These are phyloP conservation scores for Mimosa bimucronata DNA, from an alignment of 306 rosid genomes.

Conservation along the genomic window DNA sequence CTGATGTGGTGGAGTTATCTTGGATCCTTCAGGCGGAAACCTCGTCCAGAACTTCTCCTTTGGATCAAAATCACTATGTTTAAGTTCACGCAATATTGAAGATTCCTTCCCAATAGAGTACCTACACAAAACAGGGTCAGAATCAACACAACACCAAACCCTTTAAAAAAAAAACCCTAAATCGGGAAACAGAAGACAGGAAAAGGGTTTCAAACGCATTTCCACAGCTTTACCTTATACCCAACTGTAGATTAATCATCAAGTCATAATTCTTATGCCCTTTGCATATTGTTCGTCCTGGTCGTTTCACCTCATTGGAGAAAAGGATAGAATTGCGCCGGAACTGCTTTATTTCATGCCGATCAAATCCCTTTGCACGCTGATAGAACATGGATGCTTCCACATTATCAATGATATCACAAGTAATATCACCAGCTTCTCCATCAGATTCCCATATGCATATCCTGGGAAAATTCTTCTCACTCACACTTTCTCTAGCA, in stretches of 20 bases:
- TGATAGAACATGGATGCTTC: conserved; percentile 72
- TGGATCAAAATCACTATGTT: conserved; percentile 75
- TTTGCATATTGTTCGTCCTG: conserved; percentile 75
- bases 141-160: conserved; percentile 15
- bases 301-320: conserved; percentile 73
- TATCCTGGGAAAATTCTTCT: conserved; percentile 70
- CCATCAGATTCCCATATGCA: conserved; percentile 98
- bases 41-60: conserved; percentile 96
- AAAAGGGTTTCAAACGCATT: neutral
- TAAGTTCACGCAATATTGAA: conserved; percentile 59
- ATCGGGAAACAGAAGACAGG: neutral
- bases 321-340: conserved; percentile 55
- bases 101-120: conserved; percentile 90
- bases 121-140: conserved; percentile 43
- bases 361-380: conserved; percentile 46
- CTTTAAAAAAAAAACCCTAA: neutral
- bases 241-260: conserved; percentile 93
- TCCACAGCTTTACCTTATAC: conserved; percentile 63
- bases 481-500: conserved; percentile 52
- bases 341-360: conserved; percentile 48
- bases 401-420: conserved; percentile 88
- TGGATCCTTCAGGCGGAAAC: conserved; percentile 92
- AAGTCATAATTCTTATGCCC: conserved; percentile 94
- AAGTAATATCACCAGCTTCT: conserved; percentile 94
- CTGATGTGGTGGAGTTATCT: conserved; percentile 89